These are phyloP conservation scores for Lodderomyces beijingensis DNA, from an alignment of 1,139 yeast genomes.

Conservation along the genomic window DNA sequence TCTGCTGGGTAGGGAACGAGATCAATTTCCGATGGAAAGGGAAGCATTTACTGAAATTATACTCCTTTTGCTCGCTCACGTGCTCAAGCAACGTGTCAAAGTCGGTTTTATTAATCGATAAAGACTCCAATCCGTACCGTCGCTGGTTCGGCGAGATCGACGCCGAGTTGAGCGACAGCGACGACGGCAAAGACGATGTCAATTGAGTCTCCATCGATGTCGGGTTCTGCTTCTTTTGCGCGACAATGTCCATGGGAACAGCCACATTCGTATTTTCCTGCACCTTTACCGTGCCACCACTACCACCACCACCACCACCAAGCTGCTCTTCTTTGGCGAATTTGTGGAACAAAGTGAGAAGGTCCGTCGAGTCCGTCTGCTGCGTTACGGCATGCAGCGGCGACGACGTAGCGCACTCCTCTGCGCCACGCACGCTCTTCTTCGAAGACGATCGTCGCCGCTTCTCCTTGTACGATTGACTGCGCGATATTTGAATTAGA, in stretches of 20 bases:
- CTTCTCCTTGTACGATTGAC: slow-evolving; percentile 10
- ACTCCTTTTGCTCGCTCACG: slow-evolving; percentile 49
- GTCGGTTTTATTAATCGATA: slow-evolving; percentile 2
- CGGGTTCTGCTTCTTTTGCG: slow-evolving; percentile 5
- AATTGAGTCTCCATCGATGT: slow-evolving; percentile 5
- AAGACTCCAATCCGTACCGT: slow-evolving; percentile 5
- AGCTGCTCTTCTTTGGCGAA: slow-evolving; percentile 39
- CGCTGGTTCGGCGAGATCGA: slow-evolving; percentile 15
- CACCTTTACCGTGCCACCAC: slow-evolving; percentile 1
- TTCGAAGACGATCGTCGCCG: slow-evolving; percentile 23
- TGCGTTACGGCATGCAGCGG: neutral
- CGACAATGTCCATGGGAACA: neutral
- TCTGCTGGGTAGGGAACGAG: slow-evolving; percentile 61
- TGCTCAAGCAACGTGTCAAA: slow-evolving; percentile 22
- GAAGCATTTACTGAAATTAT: slow-evolving; percentile 71
- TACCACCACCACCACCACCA: neutral
- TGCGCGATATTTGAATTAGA: slow-evolving; percentile 21
- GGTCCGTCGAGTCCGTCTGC: slow-evolving; percentile 28
- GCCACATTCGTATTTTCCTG: neutral
- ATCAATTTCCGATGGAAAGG: slow-evolving; percentile 73
- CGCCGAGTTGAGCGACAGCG: slow-evolving; percentile 9
- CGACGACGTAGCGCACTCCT: neutral
- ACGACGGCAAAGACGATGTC: slow-evolving; percentile 3
- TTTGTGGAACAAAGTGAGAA: slow-evolving; percentile 37
- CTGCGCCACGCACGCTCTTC: slow-evolving; percentile 16